Percentiles rank a stretch among this genome's conserved stretches.
Conservation (phyloP, 1,284 basidiomycete species). For the Cryptococcus neoformans region DNA sequence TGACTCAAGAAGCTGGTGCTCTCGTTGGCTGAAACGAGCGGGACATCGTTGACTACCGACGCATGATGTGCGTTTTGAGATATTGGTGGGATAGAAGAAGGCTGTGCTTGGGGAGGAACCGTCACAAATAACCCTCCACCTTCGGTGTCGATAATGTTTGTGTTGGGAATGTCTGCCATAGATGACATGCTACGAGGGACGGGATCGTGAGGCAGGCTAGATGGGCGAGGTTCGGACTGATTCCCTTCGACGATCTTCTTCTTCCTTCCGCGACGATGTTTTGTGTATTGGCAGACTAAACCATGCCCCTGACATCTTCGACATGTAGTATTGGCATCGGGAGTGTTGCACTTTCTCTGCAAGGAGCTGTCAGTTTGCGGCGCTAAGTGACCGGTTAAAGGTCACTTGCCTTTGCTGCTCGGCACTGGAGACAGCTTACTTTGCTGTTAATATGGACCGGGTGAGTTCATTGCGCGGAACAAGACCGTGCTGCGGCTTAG, state of each 20-base stretch:
- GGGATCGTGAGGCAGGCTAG: too few species aligned
- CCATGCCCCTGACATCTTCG: constrained; percentile 22
- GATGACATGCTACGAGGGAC: not conserved
- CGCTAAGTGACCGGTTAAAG: too few species aligned
- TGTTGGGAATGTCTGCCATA: not conserved
- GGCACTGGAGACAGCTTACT: too few species aligned
- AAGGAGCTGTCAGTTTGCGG: too few species aligned
- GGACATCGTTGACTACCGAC: not conserved
- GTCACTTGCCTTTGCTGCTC: too few species aligned
- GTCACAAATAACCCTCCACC: not conserved
- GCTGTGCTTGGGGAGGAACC: not conserved
- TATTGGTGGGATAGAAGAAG: not conserved
- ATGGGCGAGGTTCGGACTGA: not conserved
- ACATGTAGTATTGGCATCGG: constrained; percentile 4
- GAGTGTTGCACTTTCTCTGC: too few species aligned
- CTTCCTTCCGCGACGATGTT: constrained; percentile 23
- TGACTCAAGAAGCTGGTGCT: not conserved
- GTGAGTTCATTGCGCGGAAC: too few species aligned
- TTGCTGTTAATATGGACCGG: too few species aligned
- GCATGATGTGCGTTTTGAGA: not conserved
- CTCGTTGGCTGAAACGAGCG: not conserved
- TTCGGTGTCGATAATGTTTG: not conserved
- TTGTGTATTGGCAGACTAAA: constrained; percentile 27
- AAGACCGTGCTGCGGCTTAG: too few species aligned
- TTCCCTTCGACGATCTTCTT: constrained; percentile 15